phyloP scores from a whole-genome alignment of 2,329 filamentous ascomycete genomes.

The Fusarium sp. region DNA sequence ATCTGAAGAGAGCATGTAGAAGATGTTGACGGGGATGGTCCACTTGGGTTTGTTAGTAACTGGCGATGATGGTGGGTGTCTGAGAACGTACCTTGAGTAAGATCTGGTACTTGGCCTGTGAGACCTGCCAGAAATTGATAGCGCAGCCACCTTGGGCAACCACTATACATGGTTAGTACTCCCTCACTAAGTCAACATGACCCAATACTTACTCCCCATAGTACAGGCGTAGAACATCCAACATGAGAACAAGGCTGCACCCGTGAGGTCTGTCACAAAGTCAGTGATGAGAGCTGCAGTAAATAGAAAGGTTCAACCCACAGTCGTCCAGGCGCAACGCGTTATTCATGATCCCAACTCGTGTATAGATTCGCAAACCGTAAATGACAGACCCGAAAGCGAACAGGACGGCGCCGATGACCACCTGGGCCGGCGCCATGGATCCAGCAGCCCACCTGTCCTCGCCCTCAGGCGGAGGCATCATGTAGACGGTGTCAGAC shows the following conservation, averaged over 20 bases:
- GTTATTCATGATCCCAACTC: slow-evolving; percentile 26
- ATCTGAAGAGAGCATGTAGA: slow-evolving; percentile 41
- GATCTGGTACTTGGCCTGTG: slow-evolving; percentile 15
- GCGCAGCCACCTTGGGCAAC: slow-evolving; percentile 32
- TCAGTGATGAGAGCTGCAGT: not conserved
- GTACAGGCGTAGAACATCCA: slow-evolving; percentile 40
- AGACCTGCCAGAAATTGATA: slow-evolving; percentile 38
- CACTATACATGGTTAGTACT: slow-evolving; percentile 12
- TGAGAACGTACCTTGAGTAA: slow-evolving; percentile 17
- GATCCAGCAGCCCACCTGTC: slow-evolving; percentile 31
- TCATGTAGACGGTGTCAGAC: slow-evolving; percentile 32
- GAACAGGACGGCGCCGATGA: slow-evolving; percentile 29
- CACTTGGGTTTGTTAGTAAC: slow-evolving; percentile 16
- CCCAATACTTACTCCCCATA: slow-evolving; percentile 32
- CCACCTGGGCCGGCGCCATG: slow-evolving; percentile 20
- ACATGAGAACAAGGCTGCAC: slow-evolving; percentile 33
- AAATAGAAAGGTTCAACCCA: accelerated
- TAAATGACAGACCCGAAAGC: slow-evolving; percentile 28
- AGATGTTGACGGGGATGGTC: slow-evolving; percentile 41
- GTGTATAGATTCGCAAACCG: slow-evolving; percentile 22
- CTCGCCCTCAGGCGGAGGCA: slow-evolving; percentile 30
- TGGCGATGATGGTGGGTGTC: accelerated
- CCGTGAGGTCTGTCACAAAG: slow-evolving; percentile 13
- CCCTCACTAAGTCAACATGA: not conserved
- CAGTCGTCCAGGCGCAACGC: slow-evolving; percentile 31